phyloP scores from a whole-genome alignment of 306 rosid species.

The Phaseolus lunatus region DNA sequence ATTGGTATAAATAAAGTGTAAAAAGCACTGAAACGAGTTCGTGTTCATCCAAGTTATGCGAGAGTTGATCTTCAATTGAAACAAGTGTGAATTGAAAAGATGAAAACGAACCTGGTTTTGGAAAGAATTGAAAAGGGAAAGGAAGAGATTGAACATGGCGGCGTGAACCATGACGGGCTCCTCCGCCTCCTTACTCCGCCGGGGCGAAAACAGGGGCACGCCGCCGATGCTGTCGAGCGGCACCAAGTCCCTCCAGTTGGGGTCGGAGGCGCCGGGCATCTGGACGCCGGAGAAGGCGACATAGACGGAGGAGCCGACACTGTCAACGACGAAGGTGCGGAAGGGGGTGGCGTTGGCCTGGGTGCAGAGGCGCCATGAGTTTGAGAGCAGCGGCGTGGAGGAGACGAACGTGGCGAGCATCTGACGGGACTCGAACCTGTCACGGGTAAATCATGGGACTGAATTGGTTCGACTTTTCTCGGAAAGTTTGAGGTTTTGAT shows the following conservation, averaged over 20 bases:
- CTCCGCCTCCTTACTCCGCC: conserved; percentile 49
- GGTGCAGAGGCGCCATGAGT: conserved; percentile 82
- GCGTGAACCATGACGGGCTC: conserved; percentile 71
- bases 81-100: not conserved
- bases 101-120: conserved; percentile 62
- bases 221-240: conserved; percentile 52
- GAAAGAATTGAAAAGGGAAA: conserved; percentile 48
- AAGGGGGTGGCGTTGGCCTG: conserved; percentile 54
- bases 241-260: conserved; percentile 48
- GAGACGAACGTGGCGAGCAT: conserved; percentile 67
- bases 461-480: conserved; percentile 15
- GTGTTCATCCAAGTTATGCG: not conserved
- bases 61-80: not conserved
- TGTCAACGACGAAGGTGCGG: conserved; percentile 48
- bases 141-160: conserved; percentile 60
- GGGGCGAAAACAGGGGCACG: conserved; percentile 49
- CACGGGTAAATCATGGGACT: not conserved
- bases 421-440: conserved; percentile 84
- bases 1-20: not conserved
- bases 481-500: not conserved
- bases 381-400: conserved; percentile 72
- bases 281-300: conserved; percentile 76
- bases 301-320: conserved; percentile 56
- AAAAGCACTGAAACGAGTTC: not conserved
- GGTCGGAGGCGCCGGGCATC: conserved; percentile 23